phyloP scores from a whole-genome alignment of 306 rosid species.

The Arachis hypogaea region DNA sequence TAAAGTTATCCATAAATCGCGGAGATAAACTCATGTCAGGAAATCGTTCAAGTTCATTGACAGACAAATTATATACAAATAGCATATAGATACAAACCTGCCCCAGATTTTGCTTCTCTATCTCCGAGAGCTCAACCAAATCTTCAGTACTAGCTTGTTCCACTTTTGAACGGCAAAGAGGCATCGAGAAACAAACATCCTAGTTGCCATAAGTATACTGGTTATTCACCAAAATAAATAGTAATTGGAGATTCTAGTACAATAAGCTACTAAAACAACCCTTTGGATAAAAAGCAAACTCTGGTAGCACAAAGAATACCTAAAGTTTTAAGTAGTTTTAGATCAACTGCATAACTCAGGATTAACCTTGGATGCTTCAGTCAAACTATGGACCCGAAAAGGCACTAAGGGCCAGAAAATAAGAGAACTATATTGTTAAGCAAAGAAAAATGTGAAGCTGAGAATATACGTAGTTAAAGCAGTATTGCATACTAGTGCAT shows the following conservation, averaged over 20 bases:
- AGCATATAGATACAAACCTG: constrained; percentile 63
- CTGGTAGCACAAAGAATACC: not conserved
- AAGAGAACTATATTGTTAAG: constrained; percentile 7
- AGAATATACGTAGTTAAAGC: constrained; percentile 1
- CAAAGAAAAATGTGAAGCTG: not conserved
- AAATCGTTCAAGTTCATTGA: constrained; percentile 13
- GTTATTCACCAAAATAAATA: constrained; percentile 7
- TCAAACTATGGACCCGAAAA: not conserved
- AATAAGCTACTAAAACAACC: not conserved
- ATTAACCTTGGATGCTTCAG: not conserved
- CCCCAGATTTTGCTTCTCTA: constrained; percentile 88
- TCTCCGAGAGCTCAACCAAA: constrained; percentile 92
- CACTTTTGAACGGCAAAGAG: constrained; percentile 83
- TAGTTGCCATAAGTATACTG: constrained; percentile 34
- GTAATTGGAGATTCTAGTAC: not conserved
- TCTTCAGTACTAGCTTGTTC: constrained; percentile 81
- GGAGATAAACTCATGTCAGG: constrained; percentile 8
- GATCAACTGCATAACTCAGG: not conserved
- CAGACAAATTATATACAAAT: constrained; percentile 23
- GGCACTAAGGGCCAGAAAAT: constrained; percentile 16
- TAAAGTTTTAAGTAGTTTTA: not conserved
- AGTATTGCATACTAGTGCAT: not conserved
- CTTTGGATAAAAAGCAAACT: not conserved
- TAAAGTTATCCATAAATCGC: constrained; percentile 19
- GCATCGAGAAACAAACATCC: constrained; percentile 93